phyloP scores from a whole-genome alignment of 257 asterid genomes.

The Knoxia roxburghii region DNA sequence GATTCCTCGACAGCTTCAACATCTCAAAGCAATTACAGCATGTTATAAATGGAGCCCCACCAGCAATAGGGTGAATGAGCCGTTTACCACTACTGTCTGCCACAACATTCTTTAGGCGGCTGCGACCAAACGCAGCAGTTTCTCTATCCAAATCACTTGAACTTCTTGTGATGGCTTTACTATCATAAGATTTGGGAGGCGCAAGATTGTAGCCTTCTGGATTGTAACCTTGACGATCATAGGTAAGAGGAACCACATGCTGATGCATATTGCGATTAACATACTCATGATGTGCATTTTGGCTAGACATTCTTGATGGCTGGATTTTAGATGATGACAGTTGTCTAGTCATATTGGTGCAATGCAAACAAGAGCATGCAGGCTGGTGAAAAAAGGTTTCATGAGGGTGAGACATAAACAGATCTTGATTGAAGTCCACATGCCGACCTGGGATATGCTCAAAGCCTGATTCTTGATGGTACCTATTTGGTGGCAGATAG shows the following conservation, averaged over 20 bases:
- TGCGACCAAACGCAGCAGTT: conserved; percentile 41
- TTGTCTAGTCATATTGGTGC: conserved; percentile 51
- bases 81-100: conserved; percentile 35
- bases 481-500: conserved; percentile 35
- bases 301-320: conserved; percentile 32
- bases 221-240: conserved; percentile 30
- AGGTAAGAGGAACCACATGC: conserved; percentile 27
- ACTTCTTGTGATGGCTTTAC: conserved; percentile 38
- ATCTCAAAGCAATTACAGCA: conserved; percentile 82
- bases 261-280: conserved; percentile 31
- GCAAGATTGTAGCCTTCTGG: conserved; percentile 34
- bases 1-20: conserved; percentile 55
- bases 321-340: conserved; percentile 49
- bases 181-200: conserved; percentile 31
- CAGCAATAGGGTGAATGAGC: conserved; percentile 52
- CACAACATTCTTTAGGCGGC: conserved; percentile 42
- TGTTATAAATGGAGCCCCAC: conserved; percentile 88
- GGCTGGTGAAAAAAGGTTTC: conserved; percentile 69
- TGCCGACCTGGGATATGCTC: conserved; percentile 46
- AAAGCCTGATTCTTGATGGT: conserved; percentile 38
- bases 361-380: conserved; percentile 75
- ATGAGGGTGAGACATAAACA: conserved; percentile 50
- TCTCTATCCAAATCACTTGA: conserved; percentile 48
- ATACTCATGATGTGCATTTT: conserved; percentile 39
- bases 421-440: conserved; percentile 42